phyloP scores from a whole-genome alignment of 805 yeast genomes.

The Pichia cabralensis region DNA sequence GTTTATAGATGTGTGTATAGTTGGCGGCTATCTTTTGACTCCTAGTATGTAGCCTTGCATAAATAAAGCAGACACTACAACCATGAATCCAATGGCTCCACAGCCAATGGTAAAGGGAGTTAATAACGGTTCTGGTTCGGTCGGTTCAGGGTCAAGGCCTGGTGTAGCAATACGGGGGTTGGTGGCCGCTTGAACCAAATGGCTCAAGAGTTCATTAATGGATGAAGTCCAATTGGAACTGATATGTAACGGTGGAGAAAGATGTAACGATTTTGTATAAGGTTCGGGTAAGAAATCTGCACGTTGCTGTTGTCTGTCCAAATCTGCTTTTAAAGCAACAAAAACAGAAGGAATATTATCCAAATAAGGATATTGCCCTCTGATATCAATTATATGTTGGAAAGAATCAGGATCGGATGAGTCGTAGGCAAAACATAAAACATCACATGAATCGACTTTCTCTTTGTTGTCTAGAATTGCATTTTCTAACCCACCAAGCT shows the following conservation, averaged over 20 bases:
- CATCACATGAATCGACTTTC: constrained; percentile 80
- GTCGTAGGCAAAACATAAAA: constrained; percentile 81
- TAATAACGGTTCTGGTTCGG: constrained; percentile 32
- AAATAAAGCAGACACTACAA: constrained; percentile 54
- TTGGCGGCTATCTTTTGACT: background rate
- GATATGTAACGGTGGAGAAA: constrained; percentile 83
- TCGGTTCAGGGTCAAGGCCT: constrained; percentile 56
- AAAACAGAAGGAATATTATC: constrained; percentile 70
- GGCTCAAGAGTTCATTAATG: constrained; percentile 72
- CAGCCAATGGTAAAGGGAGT: constrained; percentile 54
- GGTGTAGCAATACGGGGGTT: constrained; percentile 73
- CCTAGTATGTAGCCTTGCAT: constrained; percentile 36
- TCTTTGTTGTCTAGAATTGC: constrained; percentile 65
- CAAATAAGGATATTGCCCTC: constrained; percentile 46
- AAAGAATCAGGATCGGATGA: constrained; percentile 95
- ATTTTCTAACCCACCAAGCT: constrained; percentile 76
- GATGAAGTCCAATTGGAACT: constrained; percentile 88
- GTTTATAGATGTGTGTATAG: too few relatives aligned
- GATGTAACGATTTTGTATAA: constrained; percentile 52
- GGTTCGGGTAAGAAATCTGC: constrained; percentile 80
- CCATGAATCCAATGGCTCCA: constrained; percentile 59
- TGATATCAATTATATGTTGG: constrained; percentile 65
- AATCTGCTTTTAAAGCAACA: constrained; percentile 91
- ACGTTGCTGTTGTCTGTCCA: constrained; percentile 92
- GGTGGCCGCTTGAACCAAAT: constrained; percentile 80